These are phyloP conservation scores for Taphrina wiesneri DNA, from an alignment of 1,139 yeast species.

Conservation along the genomic window DNA sequence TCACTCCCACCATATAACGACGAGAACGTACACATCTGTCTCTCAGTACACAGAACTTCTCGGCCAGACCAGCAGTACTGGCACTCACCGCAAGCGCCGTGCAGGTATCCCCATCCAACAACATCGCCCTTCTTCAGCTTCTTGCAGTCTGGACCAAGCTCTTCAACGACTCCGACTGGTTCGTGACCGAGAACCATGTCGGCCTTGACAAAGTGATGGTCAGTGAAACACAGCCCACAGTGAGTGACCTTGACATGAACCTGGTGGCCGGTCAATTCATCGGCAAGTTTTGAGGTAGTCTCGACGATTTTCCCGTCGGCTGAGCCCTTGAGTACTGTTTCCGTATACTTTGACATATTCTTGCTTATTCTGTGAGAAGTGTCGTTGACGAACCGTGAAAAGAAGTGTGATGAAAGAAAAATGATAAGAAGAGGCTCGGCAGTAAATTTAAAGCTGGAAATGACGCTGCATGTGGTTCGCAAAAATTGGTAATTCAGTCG, in stretches of 20 bases:
- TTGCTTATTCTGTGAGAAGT: background rate
- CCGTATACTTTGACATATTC: slow-evolving; percentile 12
- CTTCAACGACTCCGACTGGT: slow-evolving; percentile 55
- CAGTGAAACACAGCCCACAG: slow-evolving; percentile 65
- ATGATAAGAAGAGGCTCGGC: background rate
- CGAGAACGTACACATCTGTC: slow-evolving; percentile 7
- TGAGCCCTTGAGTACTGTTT: slow-evolving; percentile 12
- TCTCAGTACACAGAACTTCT: slow-evolving; percentile 46
- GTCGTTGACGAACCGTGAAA: too few species aligned
- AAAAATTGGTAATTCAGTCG: background rate
- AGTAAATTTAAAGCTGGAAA: background rate
- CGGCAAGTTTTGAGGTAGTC: slow-evolving; percentile 16
- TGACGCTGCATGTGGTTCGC: background rate
- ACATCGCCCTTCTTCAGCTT: slow-evolving; percentile 52
- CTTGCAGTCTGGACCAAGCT: slow-evolving; percentile 29
- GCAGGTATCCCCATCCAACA: slow-evolving; percentile 62
- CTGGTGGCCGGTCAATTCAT: slow-evolving; percentile 31
- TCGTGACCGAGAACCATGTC: slow-evolving; percentile 54
- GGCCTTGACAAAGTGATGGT: slow-evolving; percentile 48
- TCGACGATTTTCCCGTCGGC: slow-evolving; percentile 9
- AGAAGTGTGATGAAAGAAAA: background rate
- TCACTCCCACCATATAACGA: background rate
- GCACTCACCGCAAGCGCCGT: slow-evolving; percentile 54
- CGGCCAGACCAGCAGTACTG: slow-evolving; percentile 51
- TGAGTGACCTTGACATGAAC: slow-evolving; percentile 50